Conservation (phyloP, 2,329 filamentous ascomycete genomes). For the Trichoderma sp. region DNA sequence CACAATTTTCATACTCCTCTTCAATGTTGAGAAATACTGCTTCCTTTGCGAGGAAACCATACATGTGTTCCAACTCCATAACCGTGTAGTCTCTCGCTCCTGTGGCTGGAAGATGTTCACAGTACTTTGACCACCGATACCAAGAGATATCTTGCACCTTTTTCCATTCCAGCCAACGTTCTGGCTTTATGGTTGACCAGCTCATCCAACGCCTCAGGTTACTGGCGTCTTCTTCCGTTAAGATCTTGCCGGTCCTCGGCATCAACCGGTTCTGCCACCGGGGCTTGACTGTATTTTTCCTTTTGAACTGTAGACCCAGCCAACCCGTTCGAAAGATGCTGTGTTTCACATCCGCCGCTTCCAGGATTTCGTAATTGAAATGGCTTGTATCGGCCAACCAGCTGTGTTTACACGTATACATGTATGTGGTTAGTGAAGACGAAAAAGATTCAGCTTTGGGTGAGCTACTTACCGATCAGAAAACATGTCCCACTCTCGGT, state of each 20-base stretch:
- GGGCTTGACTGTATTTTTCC: slow-evolving; percentile 30
- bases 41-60: background rate
- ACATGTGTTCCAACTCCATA: background rate
- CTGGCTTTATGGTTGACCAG: slow-evolving; percentile 30
- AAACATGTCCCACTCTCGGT: slow-evolving; percentile 34
- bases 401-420: background rate
- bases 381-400: background rate
- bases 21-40: rapidly evolving
- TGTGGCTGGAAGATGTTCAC: background rate
- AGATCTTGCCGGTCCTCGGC: slow-evolving; percentile 19
- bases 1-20: background rate
- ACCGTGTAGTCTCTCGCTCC: background rate
- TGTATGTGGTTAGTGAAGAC: background rate
- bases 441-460: background rate
- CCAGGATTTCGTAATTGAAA: background rate
- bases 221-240: slow-evolving; percentile 27
- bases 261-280: slow-evolving; percentile 32
- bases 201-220: slow-evolving; percentile 29
- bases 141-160: slow-evolving; percentile 25
- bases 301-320: slow-evolving; percentile 28
- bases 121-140: background rate
- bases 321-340: slow-evolving; percentile 27
- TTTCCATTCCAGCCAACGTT: slow-evolving; percentile 36
- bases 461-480: slow-evolving; percentile 27
- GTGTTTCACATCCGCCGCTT: background rate